Base-by-base conservation (phyloP, 2,329 filamentous ascomycete genomes). In the Amauroascus niger region DNA sequence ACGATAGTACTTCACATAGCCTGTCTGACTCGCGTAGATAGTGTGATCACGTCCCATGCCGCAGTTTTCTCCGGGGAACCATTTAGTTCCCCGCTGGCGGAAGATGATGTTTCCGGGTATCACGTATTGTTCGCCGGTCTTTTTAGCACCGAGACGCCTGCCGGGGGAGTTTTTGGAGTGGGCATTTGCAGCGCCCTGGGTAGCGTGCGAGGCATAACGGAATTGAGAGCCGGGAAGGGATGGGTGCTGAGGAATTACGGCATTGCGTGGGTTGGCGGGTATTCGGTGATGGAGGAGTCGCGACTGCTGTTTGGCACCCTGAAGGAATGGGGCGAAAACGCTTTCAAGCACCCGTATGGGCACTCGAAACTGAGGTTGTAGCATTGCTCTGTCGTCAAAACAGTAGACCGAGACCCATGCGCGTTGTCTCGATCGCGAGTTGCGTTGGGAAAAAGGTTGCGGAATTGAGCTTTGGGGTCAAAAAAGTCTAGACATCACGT, bases 21-120 rank as follows among this genome's bases (percentile, higher is more conserved):
- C 93, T 2, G 85, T 78, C 53, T 86, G 81, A 56, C 83, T 84
- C 51, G 93, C 83, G 71, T 87, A 95, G 67, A 98, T 94, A 49
- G 91, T 97, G 76, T 97, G 93, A 70, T 98, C 90, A 57, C 93
- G 86, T 49, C 93, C 93, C 77, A 97, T 91, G 63, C 84, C 87
- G 70, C 87, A 88, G 73, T 98, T 97, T 69, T 97, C 93, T 64
- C 93, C 93, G 0, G 93, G 86, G 69, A 85, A 91, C 93, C 93
- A 98, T 64, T 84, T 81, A 3, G 93, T 94, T 63, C 93, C 93
- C 64, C 91, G 85, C 72, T 98, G 93, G 68, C 88, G 89, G 80
- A 93, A 98, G 73, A 98, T 87, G 71, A 98, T 98, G 76, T 95
- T 97, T 52, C 93, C 93, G 3, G 90, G 86, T 55, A 95, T 86